Conservation (phyloP, 176 grass and related monocot genomes). For the Tillandsia leiboldiana region DNA sequence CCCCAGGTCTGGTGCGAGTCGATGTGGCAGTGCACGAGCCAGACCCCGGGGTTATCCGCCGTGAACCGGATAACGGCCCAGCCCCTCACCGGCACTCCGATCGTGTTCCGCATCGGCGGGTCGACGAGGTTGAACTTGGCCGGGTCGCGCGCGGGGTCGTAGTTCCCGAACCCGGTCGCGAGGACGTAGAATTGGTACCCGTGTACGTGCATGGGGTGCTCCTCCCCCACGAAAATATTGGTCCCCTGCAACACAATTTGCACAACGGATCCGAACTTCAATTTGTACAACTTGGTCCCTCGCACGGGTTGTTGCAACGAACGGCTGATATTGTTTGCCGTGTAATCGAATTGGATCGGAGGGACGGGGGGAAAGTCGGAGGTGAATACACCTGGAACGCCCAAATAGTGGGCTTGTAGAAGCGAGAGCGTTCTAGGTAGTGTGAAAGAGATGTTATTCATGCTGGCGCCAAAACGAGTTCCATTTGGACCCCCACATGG, state of each 20-base stretch:
- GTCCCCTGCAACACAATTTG: slow-evolving; percentile 87
- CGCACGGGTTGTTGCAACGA: slow-evolving; percentile 49
- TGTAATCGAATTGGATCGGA: slow-evolving; percentile 71
- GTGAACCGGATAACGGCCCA: slow-evolving; percentile 76
- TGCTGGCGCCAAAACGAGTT: slow-evolving; percentile 63
- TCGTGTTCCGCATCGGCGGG: slow-evolving; percentile 70
- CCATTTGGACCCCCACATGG: slow-evolving; percentile 64
- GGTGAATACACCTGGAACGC: slow-evolving; percentile 59
- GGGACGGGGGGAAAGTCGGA: slow-evolving; percentile 58
- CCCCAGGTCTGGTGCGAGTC: slow-evolving; percentile 59
- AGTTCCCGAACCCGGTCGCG: slow-evolving; percentile 76
- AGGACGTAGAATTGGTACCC: slow-evolving; percentile 91
- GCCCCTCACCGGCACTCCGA: slow-evolving; percentile 85
- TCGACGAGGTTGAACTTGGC: slow-evolving; percentile 78
- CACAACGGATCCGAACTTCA: slow-evolving; percentile 63
- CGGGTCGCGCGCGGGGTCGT: slow-evolving; percentile 40
- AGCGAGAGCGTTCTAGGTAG: slow-evolving; percentile 45
- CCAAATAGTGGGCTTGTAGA: slow-evolving; percentile 56
- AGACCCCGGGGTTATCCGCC: slow-evolving; percentile 83
- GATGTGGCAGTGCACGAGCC: slow-evolving; percentile 91
- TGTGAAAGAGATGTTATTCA: slow-evolving; percentile 89
- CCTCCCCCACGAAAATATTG: slow-evolving; percentile 48
- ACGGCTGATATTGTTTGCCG: slow-evolving; percentile 49
- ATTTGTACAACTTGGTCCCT: slow-evolving; percentile 43
- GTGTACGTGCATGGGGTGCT: slow-evolving; percentile 95